Evolutionary conservation across 306 rosid genomes (phyloP).

Genomic region (Cucumis melo): DNA sequence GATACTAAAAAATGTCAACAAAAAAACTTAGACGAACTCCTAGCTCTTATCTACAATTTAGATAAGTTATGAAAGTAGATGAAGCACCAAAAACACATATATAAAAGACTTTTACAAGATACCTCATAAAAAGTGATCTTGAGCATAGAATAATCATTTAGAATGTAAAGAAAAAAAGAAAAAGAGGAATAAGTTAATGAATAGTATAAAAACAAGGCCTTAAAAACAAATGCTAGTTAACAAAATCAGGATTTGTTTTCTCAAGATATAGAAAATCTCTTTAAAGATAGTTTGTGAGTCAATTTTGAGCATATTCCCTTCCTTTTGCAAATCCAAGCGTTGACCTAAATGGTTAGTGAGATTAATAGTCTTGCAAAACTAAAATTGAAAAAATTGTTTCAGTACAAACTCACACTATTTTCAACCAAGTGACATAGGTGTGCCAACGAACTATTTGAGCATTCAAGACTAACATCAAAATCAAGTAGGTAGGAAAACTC

Average conservation of each 20-base stretch:
- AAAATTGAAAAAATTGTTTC: neutral
- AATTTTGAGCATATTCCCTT: neutral
- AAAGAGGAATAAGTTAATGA: neutral
- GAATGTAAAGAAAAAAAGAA: neutral
- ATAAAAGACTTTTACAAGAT: no score
- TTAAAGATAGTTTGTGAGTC: neutral
- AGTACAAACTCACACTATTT: neutral
- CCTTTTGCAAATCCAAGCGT: no score
- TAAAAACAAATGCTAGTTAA: neutral
- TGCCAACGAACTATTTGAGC: no score
- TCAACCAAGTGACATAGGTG: neutral
- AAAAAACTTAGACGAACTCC: no score
- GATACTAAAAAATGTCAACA: no score
- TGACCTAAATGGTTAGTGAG: neutral
- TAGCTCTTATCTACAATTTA: no score
- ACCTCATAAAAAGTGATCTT: no score
- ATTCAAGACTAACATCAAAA: no score
- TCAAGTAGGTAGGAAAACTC: no score
- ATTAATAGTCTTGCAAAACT: neutral
- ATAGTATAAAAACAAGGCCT: neutral
- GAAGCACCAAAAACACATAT: no score
- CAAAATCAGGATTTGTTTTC: neutral
- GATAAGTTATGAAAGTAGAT: no score
- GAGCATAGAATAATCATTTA: no score
- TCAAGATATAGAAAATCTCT: neutral